phyloP scores from a whole-genome alignment of 1,284 basidiomycete species.

The Tetrapyrgos nigripes region DNA sequence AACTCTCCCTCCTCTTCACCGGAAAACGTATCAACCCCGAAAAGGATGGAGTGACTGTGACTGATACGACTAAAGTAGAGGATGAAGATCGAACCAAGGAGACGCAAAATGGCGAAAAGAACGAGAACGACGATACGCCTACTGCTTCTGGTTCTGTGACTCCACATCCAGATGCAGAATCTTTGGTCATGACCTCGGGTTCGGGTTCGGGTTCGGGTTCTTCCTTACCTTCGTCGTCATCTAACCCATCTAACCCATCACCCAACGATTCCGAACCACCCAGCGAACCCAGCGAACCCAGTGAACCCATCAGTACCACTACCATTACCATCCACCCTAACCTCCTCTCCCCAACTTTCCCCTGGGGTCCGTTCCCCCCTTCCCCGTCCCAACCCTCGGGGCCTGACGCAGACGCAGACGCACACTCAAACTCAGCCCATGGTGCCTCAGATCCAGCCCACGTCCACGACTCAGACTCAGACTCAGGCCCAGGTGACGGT shows the following conservation, averaged over 20 bases:
- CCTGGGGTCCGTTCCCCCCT: slow-evolving; percentile 10
- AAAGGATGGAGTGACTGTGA: slow-evolving; percentile 23
- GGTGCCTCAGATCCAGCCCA: neutral
- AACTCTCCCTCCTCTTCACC: slow-evolving; percentile 82
- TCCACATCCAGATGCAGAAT: too few relatives aligned
- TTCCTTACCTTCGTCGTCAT: slow-evolving; percentile 10
- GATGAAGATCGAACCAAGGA: slow-evolving; percentile 40
- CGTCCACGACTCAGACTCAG: neutral
- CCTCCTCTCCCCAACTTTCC: slow-evolving; percentile 34
- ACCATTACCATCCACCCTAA: slow-evolving; percentile 46
- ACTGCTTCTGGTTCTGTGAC: too few relatives aligned
- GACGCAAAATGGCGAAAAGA: slow-evolving; percentile 9
- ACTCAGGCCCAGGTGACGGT: too few relatives aligned
- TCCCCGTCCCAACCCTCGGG: neutral
- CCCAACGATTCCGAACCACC: neutral
- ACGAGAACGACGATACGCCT: neutral
- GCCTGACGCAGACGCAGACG: neutral
- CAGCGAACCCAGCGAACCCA: neutral
- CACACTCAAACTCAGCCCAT: neutral
- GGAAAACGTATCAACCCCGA: slow-evolving; percentile 50
- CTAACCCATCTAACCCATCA: neutral
- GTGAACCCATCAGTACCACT: neutral
- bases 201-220: too few relatives aligned
- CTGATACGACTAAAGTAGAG: slow-evolving; percentile 34
- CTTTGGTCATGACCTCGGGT: too few relatives aligned